Percentiles rank a stretch among this genome's conserved stretches.
Evolutionary conservation across 129 eudicot genomes (phyloP).

Genomic region (Lactuca sativa): DNA sequence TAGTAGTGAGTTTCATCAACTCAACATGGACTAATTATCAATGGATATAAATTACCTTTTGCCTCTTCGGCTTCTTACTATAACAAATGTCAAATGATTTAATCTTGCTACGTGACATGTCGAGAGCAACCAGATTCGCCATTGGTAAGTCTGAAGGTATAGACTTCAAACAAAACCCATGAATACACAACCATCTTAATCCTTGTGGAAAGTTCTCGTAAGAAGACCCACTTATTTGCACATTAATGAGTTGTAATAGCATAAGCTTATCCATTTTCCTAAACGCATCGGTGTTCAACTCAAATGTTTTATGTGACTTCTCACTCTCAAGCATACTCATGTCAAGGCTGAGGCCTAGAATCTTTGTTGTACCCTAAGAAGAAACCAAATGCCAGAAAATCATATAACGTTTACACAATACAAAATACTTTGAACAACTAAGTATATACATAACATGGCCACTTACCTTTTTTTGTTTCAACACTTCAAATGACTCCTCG

Average conservation of each 20-base stretch:
- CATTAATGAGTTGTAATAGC: not conserved
- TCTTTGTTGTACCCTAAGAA: constrained; percentile 18
- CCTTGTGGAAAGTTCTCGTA: not conserved
- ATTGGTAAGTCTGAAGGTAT: not conserved
- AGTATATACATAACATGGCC: not conserved
- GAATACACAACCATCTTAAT: constrained; percentile 11
- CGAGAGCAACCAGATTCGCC: not conserved
- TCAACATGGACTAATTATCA: too few relatives aligned
- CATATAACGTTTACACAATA: not conserved
- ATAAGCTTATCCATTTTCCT: not conserved
- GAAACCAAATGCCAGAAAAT: not conserved
- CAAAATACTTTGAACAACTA: too few relatives aligned
- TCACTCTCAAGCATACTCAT: not conserved
- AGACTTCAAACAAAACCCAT: not conserved
- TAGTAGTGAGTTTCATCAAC: too few relatives aligned
- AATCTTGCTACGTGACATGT: not conserved
- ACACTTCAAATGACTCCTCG: constrained; percentile 14
- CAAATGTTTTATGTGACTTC: too few relatives aligned
- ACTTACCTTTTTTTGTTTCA: constrained; percentile 25
- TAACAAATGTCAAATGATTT: too few relatives aligned
- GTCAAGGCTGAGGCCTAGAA: constrained; percentile 24
- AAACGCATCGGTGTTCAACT: too few relatives aligned
- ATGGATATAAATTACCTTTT: too few relatives aligned
- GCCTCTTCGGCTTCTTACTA: too few relatives aligned
- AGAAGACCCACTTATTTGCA: not conserved